phyloP scores from a whole-genome alignment of 2,329 filamentous ascomycete genomes.

The Hymenoscyphus salicellus region DNA sequence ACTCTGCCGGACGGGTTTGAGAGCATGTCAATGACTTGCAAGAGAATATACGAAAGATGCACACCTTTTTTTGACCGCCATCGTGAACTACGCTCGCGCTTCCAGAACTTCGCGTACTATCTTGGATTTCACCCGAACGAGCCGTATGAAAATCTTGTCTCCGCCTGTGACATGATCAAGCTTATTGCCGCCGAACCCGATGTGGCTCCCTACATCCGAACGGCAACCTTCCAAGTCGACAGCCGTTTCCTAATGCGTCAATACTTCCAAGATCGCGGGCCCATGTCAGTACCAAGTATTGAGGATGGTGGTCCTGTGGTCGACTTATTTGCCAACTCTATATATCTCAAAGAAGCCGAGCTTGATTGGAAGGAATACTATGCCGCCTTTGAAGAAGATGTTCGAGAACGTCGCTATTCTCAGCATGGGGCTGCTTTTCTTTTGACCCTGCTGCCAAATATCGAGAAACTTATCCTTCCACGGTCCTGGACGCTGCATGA shows the following conservation, averaged over 20 bases:
- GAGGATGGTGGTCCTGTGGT: slow-evolving; percentile 7
- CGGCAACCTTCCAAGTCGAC: background rate
- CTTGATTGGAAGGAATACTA: slow-evolving; percentile 16
- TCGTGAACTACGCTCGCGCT: background rate
- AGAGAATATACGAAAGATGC: background rate
- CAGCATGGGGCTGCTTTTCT: slow-evolving; percentile 16
- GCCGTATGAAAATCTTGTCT: background rate
- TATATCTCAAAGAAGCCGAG: slow-evolving; percentile 12
- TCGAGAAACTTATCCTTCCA: slow-evolving; percentile 14
- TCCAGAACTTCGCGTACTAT: background rate
- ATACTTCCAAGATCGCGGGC: background rate
- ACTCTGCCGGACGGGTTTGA: background rate
- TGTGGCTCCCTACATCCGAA: background rate
- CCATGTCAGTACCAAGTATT: slow-evolving; percentile 12
- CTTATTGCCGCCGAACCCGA: background rate
- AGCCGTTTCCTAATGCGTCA: background rate
- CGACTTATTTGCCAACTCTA: slow-evolving; percentile 11
- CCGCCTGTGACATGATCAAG: background rate
- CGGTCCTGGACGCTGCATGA: slow-evolving; percentile 11
- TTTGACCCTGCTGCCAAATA: slow-evolving; percentile 17
- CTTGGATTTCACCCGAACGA: background rate
- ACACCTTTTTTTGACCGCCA: background rate
- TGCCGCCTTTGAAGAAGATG: slow-evolving; percentile 9
- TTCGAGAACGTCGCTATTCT: slow-evolving; percentile 10
- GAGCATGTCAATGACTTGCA: background rate